Conservation (phyloP, 2,329 filamentous ascomycete species). For the Diaporthe vexans region DNA sequence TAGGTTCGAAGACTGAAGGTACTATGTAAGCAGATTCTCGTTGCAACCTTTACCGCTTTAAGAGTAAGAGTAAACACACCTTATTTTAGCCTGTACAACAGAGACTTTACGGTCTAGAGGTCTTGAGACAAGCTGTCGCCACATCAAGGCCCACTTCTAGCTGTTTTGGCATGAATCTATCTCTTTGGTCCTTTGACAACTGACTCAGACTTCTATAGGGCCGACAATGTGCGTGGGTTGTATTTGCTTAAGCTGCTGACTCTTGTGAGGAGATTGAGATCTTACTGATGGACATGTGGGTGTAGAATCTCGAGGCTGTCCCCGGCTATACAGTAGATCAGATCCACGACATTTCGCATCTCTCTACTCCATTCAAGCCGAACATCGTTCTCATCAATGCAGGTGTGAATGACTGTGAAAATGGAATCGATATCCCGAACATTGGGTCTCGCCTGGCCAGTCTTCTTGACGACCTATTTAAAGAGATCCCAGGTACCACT, state of each 20-base stretch:
- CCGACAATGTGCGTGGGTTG: conserved; percentile 45
- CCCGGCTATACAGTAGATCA: conserved; percentile 42
- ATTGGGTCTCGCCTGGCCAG: conserved; percentile 45
- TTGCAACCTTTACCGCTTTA: too few species aligned
- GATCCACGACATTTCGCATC: conserved; percentile 28
- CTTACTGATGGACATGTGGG: background rate
- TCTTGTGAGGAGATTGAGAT: background rate
- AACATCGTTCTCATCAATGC: conserved; percentile 48
- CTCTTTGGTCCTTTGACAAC: too few species aligned
- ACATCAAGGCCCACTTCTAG: too few species aligned
- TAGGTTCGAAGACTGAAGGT: conserved; percentile 44
- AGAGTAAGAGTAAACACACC: too few species aligned
- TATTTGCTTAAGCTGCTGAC: background rate
- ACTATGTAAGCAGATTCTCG: conserved; percentile 34
- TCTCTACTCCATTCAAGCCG: conserved; percentile 39
- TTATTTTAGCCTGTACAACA: too few species aligned
- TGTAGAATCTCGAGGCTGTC: conserved; percentile 25
- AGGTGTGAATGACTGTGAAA: conserved; percentile 51
- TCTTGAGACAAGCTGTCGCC: too few species aligned
- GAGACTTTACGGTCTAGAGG: too few species aligned
- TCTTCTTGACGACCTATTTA: conserved; percentile 47
- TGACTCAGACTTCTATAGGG: conserved; percentile 8
- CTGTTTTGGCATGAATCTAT: too few species aligned
- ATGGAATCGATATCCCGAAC: conserved; percentile 43
- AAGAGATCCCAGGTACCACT: conserved; percentile 44